These are phyloP conservation scores for Xylariaceae sp. DNA, from an alignment of 2,329 filamentous ascomycete genomes.

Conservation along the genomic window DNA sequence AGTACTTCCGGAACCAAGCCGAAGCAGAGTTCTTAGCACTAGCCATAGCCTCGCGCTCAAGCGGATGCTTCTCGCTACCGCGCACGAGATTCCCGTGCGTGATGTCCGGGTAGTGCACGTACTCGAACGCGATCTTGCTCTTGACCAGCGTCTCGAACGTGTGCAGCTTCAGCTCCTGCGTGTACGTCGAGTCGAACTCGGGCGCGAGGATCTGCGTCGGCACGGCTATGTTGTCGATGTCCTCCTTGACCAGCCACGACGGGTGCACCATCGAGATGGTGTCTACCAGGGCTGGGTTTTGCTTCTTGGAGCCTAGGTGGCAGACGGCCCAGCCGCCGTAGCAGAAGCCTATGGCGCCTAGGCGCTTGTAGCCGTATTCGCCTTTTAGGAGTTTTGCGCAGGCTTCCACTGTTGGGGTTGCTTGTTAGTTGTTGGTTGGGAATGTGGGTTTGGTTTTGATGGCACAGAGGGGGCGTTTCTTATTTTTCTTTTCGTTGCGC, in stretches of 20 bases:
- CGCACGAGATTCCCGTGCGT: conserved; percentile 44
- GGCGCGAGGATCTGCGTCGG: conserved; percentile 41
- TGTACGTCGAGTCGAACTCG: conserved; percentile 41
- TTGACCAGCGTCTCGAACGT: conserved; percentile 38
- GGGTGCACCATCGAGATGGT: conserved; percentile 42
- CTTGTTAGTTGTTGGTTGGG: conserved; percentile 17
- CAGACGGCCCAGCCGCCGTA: conserved; percentile 46
- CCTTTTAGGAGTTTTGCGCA: conserved; percentile 34
- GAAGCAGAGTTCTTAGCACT: conserved; percentile 47
- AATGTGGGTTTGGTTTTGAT: conserved; percentile 29
- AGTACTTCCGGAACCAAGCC: conserved; percentile 39
- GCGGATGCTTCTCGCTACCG: conserved; percentile 37
- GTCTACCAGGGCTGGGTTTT: conserved; percentile 39
- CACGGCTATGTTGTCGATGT: conserved; percentile 42
- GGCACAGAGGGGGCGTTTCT: too few relatives aligned
- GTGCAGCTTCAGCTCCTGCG: conserved; percentile 44
- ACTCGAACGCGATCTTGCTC: conserved; percentile 42
- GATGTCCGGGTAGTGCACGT: conserved; percentile 48
- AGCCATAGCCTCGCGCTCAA: conserved; percentile 43
- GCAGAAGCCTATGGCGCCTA: conserved; percentile 44
- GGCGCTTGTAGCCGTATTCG: conserved; percentile 30
- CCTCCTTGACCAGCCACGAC: conserved; percentile 37
- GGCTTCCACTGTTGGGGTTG: conserved; percentile 26
- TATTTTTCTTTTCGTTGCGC: too few relatives aligned
- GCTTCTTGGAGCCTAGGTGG: conserved; percentile 36